Base-by-base conservation (phyloP, 768 basidiomycete species). In the Suillus bovinus region DNA sequence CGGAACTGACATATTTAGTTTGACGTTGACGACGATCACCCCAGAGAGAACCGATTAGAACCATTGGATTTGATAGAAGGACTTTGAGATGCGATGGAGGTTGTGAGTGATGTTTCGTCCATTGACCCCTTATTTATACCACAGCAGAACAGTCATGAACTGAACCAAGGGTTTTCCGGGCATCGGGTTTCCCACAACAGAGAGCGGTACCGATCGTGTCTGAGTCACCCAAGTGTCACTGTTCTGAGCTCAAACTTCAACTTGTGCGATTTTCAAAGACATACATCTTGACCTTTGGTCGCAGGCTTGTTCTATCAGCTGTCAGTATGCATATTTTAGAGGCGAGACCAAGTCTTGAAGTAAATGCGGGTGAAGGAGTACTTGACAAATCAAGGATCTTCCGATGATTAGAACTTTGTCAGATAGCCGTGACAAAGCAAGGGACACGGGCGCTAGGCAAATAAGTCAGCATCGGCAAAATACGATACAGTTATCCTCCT, bases 21-120 rank as follows among this genome's bases (percentile, higher is more conserved):
- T 74, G 73, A 46, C 69, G 73, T 20, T 74, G 73, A 16, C 52
- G 42, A 27, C 52, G 7, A 41, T 59, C 34, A 47, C 73, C 69
- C 73, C 71, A 73, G 22, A 75, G 61, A 39, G 67, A 74, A 46
- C 73, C 74, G 36, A 72, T 53, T 33, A 69, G 67, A 61, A 69
- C 60, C 70, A 74, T 74, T 58, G 0, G 6, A 17, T 24, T 55
- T 27, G 54, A 38, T 55, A 24, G 16, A 38, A 16, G 5, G 5
- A 36, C 0, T 55, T 55, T 24, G 16, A 36, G 34, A 55, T 1
- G 54, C 27, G 36, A 38, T 36, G 24, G 5, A n/a, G 47, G 11
- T 20, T 52, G 47, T 49, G 50, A 52, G 29, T 33, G 20, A n/a
- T 20, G n/a, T n/a, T 52, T 52, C 50, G 31, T 52, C 6, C 50